phyloP scores from a whole-genome alignment of 2,329 filamentous ascomycete genomes.

The Stromatinia cepivora region DNA sequence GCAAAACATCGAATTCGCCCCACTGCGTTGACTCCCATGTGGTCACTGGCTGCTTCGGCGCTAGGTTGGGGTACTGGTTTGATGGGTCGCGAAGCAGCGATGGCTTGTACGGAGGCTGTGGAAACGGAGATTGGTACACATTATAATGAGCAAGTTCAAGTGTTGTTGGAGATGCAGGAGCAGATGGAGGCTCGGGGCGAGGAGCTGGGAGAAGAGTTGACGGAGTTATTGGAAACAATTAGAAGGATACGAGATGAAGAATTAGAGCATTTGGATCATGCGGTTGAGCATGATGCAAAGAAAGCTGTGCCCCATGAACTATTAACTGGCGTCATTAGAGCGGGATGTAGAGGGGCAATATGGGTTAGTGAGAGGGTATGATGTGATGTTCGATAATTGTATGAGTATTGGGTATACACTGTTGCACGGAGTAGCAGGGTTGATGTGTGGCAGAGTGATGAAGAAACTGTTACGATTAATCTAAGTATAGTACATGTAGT shows the following conservation, averaged over 20 bases:
- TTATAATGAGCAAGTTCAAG: conserved; percentile 89
- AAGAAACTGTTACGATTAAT: conserved; percentile 12
- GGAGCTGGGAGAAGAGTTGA: conserved; percentile 76
- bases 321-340: conserved; percentile 80
- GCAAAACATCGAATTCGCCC: conserved; percentile 87
- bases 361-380: conserved; percentile 80
- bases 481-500: conserved; percentile 9
- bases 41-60: conserved; percentile 76
- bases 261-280: conserved; percentile 93
- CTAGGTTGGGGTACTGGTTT: conserved; percentile 88
- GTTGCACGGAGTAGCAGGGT: background rate
- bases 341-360: conserved; percentile 90
- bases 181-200: conserved; percentile 76
- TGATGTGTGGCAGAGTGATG: background rate
- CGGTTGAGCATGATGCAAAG: conserved; percentile 89
- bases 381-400: conserved; percentile 22
- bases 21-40: conserved; percentile 88
- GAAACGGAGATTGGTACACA: conserved; percentile 97
- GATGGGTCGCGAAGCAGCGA: conserved; percentile 88
- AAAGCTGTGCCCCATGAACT: conserved; percentile 87
- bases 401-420: conserved; percentile 9
- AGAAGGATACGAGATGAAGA: conserved; percentile 91
- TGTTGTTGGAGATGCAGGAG: conserved; percentile 76
- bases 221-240: conserved; percentile 69
- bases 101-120: conserved; percentile 98